phyloP scores from a whole-genome alignment of 257 asterid species.

The Penstemon eatonii region DNA sequence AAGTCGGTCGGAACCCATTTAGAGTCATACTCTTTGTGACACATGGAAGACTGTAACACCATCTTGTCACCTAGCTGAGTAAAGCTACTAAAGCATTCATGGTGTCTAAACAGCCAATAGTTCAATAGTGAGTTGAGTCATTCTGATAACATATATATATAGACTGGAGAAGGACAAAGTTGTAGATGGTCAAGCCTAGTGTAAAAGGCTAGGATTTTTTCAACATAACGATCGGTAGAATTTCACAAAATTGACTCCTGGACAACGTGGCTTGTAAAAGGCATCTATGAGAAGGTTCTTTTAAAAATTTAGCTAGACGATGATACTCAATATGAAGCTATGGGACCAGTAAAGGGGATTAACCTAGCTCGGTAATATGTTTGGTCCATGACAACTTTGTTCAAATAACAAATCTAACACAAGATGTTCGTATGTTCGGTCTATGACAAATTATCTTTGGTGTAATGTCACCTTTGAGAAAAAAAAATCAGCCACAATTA shows the following conservation, averaged over 20 bases:
- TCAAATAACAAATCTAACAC: background rate
- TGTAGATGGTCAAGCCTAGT: too few relatives aligned
- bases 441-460: background rate
- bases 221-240: background rate
- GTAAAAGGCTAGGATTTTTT: too few relatives aligned
- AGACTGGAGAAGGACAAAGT: too few relatives aligned
- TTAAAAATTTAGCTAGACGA: background rate
- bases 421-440: constrained; percentile 4
- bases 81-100: too few relatives aligned
- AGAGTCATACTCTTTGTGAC: background rate
- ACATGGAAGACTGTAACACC: background rate
- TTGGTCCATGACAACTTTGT: too few relatives aligned
- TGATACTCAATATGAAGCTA: background rate
- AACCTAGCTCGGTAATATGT: background rate
- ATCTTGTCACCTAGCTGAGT: background rate
- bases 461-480: background rate
- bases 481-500: background rate
- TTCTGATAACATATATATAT: too few relatives aligned
- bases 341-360: background rate
- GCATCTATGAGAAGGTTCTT: background rate
- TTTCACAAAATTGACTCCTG: constrained; percentile 9
- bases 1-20: too few relatives aligned
- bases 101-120: too few relatives aligned
- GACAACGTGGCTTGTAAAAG: background rate
- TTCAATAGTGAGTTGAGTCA: too few relatives aligned